These are phyloP conservation scores for Clarireedia hainanense DNA, from an alignment of 2,329 filamentous ascomycete species.

Conservation along the genomic window DNA sequence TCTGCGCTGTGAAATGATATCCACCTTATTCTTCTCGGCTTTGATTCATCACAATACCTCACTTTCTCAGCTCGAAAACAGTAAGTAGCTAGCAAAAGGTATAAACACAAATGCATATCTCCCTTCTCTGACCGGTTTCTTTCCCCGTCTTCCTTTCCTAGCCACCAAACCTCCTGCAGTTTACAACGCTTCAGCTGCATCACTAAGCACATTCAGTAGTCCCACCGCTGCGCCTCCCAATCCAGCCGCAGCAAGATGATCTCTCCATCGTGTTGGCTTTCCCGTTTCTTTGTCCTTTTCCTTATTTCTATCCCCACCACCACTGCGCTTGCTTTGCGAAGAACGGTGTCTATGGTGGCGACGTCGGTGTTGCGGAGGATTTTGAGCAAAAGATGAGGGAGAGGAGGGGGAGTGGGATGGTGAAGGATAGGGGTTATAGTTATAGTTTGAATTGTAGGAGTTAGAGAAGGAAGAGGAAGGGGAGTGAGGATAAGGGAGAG, in stretches of 20 bases:
- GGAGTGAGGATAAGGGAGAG: background rate
- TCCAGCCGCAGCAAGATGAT: slow-evolving; percentile 49
- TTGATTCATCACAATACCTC: too few species aligned
- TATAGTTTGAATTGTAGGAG: background rate
- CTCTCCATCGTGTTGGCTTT: slow-evolving; percentile 33
- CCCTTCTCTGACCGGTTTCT: background rate
- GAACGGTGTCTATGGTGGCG: background rate
- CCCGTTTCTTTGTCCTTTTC: slow-evolving; percentile 1
- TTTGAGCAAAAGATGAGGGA: too few species aligned
- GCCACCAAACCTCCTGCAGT: background rate
- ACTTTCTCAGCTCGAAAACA: background rate
- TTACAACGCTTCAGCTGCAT: slow-evolving; percentile 38
- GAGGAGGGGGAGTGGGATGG: too few species aligned
- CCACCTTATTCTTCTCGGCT: too few species aligned
- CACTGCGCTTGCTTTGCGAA: slow-evolving; percentile 1
- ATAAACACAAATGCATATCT: background rate
- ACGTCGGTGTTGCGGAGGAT: background rate
- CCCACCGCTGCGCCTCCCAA: slow-evolving; percentile 54
- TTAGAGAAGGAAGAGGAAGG: background rate
- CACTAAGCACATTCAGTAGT: slow-evolving; percentile 48
- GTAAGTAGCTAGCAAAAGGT: background rate
- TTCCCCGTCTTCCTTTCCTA: background rate
- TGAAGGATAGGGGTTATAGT: too few species aligned
- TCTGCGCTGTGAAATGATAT: too few species aligned
- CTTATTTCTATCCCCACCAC: slow-evolving; percentile 5